A percentile compares a stretch with the other conserved stretches of the same genome.
These are phyloP conservation scores for Umbilicus rupestris DNA, from an alignment of 164 flowering plant species.

Conservation along the genomic window DNA sequence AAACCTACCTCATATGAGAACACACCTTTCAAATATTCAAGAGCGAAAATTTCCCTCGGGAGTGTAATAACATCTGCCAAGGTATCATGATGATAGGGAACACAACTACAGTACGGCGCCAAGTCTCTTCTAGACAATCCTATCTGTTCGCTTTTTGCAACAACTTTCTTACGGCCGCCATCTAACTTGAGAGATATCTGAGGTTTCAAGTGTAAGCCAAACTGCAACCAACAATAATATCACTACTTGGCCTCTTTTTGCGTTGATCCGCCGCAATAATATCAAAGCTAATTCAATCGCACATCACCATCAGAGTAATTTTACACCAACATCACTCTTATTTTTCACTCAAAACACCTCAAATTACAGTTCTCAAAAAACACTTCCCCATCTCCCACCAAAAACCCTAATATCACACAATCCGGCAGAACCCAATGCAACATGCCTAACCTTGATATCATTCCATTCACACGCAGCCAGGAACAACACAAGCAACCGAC, in stretches of 20 bases:
- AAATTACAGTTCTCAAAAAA: too few species aligned
- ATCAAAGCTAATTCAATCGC: conserved; percentile 1
- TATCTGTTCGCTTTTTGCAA: conserved; percentile 71
- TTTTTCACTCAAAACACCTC: too few species aligned
- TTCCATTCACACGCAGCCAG: too few species aligned
- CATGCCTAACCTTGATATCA: too few species aligned
- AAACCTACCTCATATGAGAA: conserved; percentile 62
- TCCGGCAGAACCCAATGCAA: too few species aligned
- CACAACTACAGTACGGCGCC: conserved; percentile 35
- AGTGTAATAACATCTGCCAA: conserved; percentile 60
- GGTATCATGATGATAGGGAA: conserved; percentile 19
- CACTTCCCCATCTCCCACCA: background rate
- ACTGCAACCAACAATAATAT: conserved; percentile 26
- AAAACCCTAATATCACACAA: too few species aligned
- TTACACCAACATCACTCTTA: too few species aligned
- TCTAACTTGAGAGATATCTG: conserved; percentile 69
- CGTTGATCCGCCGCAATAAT: conserved; percentile 70
- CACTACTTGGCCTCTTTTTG: conserved; percentile 46
- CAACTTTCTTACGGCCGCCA: conserved; percentile 34
- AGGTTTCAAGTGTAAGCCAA: conserved; percentile 29
- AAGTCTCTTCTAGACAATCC: conserved; percentile 52
- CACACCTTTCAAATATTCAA: conserved; percentile 44
- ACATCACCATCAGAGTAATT: too few species aligned
- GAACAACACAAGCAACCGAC: too few species aligned
- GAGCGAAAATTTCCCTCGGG: conserved; percentile 55